Percentiles rank a stretch among this genome's conserved stretches.
Conservation (phyloP, 1,284 basidiomycete genomes). For the Ganoderma sinense region DNA sequence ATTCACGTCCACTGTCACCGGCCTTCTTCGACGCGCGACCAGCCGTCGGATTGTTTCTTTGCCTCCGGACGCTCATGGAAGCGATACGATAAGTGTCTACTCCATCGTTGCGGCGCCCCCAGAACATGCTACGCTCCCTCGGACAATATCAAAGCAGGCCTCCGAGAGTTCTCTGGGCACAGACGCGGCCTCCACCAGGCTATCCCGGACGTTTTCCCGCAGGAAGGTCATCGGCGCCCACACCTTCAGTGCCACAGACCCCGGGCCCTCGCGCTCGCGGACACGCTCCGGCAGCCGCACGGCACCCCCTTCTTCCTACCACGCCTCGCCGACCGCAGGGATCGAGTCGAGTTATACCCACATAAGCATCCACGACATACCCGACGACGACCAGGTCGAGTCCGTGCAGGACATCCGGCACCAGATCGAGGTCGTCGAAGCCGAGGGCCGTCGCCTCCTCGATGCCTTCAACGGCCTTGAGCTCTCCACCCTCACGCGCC, state of each 20-base stretch:
- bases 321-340: slow-evolving; percentile 38
- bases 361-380: slow-evolving; percentile 48
- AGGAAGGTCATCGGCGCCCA: slow-evolving; percentile 31
- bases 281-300: slow-evolving; percentile 47
- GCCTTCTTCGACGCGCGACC: slow-evolving; percentile 64
- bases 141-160: slow-evolving; percentile 53
- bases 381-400: slow-evolving; percentile 61
- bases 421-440: slow-evolving; percentile 72
- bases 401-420: slow-evolving; percentile 66
- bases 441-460: slow-evolving; percentile 69
- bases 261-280: slow-evolving; percentile 42
- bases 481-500: slow-evolving; percentile 66
- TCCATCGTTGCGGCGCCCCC: slow-evolving; percentile 56
- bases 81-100: slow-evolving; percentile 62
- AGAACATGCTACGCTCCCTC: slow-evolving; percentile 46
- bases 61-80: slow-evolving; percentile 50
- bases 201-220: slow-evolving; percentile 24
- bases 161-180: slow-evolving; percentile 59
- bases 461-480: slow-evolving; percentile 82
- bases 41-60: slow-evolving; percentile 53
- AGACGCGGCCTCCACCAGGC: slow-evolving; percentile 48
- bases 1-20: slow-evolving; percentile 64
- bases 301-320: slow-evolving; percentile 64
- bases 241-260: slow-evolving; percentile 23
- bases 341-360: slow-evolving; percentile 39